Percentiles rank a stretch among this genome's conserved stretches.
These are phyloP conservation scores for Cerioporus squamosus DNA, from an alignment of 1,284 basidiomycete genomes.

Conservation along the genomic window DNA sequence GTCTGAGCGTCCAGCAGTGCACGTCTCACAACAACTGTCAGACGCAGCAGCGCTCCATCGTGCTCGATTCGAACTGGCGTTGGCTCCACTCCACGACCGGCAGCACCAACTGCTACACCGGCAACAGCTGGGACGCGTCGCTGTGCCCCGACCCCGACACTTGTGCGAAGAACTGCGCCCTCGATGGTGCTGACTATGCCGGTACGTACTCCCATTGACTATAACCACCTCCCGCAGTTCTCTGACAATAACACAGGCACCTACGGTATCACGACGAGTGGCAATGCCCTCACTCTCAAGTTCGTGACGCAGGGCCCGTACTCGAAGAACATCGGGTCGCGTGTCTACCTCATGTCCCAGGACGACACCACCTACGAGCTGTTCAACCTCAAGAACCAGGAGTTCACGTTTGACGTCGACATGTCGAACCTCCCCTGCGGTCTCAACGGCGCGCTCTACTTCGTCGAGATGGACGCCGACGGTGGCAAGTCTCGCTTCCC, in stretches of 20 bases:
- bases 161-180: slow-evolving; percentile 54
- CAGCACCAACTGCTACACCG: slow-evolving; percentile 43
- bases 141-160: slow-evolving; percentile 41
- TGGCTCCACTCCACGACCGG: slow-evolving; percentile 39
- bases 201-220: slow-evolving; percentile 26
- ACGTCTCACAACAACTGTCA: slow-evolving; percentile 19
- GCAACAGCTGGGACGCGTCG: slow-evolving; percentile 39
- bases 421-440: slow-evolving; percentile 44
- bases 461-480: slow-evolving; percentile 52
- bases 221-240: too few species aligned
- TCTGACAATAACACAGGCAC: slow-evolving; percentile 30
- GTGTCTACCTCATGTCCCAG: slow-evolving; percentile 47
- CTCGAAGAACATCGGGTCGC: slow-evolving; percentile 44
- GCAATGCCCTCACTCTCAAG: slow-evolving; percentile 42
- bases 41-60: slow-evolving; percentile 30
- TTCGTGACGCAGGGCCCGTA: slow-evolving; percentile 37
- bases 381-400: slow-evolving; percentile 56
- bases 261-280: slow-evolving; percentile 43
- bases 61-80: slow-evolving; percentile 44
- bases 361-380: slow-evolving; percentile 48
- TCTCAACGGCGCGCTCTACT: slow-evolving; percentile 45
- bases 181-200: slow-evolving; percentile 62
- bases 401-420: slow-evolving; percentile 63
- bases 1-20: slow-evolving; percentile 36
- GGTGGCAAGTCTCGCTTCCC: slow-evolving; percentile 54